A percentile compares a stretch with the other conserved stretches of the same genome.
phyloP scores from a whole-genome alignment of 257 asterid species.

The Solanum arcanum region DNA sequence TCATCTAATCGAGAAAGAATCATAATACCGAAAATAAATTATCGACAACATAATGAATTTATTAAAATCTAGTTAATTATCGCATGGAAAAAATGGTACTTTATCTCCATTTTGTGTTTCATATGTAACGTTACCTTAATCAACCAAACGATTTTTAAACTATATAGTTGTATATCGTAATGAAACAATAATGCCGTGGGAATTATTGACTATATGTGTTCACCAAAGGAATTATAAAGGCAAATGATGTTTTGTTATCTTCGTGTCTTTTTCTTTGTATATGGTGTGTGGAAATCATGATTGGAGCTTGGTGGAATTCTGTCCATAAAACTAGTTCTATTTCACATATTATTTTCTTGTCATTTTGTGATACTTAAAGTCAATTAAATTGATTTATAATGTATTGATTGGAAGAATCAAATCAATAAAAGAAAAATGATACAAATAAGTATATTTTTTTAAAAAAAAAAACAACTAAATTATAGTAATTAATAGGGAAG shows the following conservation, averaged over 20 bases:
- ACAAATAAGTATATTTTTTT: neutral
- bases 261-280: neutral
- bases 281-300: neutral
- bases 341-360: neutral
- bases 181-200: neutral
- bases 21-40: neutral
- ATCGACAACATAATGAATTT: no score
- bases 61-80: neutral
- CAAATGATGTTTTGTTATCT: neutral
- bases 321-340: neutral
- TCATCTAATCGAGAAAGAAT: neutral
- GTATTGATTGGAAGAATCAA: neutral
- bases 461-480: neutral
- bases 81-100: neutral
- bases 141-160: neutral
- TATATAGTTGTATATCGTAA: neutral
- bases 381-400: neutral
- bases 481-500: neutral
- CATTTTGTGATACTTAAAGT: neutral
- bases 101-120: neutral
- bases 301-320: neutral
- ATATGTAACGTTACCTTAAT: neutral
- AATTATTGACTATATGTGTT: neutral
- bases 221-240: neutral
- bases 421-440: neutral